A percentile compares a stretch with the other conserved stretches of the same genome.
Conservation (phyloP, 2,329 filamentous ascomycete species). For the Diplodia seriata region DNA sequence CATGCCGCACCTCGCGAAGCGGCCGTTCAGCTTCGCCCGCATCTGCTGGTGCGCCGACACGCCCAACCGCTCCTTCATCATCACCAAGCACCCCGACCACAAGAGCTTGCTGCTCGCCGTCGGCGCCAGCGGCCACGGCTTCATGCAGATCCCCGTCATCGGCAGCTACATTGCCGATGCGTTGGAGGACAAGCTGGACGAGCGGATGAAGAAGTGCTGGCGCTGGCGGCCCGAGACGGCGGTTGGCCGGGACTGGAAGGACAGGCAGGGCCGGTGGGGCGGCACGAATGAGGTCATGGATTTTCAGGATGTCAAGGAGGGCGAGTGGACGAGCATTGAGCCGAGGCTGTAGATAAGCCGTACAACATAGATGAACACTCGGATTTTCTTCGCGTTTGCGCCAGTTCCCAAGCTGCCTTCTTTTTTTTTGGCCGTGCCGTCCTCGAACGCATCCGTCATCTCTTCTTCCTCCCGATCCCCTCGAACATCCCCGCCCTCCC, state of each 20-base stretch:
- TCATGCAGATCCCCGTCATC: constrained; percentile 61
- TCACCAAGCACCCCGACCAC: constrained; percentile 57
- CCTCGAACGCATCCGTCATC: background rate
- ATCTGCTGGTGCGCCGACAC: constrained; percentile 67
- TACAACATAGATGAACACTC: background rate
- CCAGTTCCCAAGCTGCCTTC: background rate
- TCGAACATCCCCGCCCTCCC: background rate
- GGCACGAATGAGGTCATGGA: constrained; percentile 58
- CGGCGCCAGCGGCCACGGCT: constrained; percentile 61
- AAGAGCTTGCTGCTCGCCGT: constrained; percentile 56
- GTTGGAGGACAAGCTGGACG: constrained; percentile 55
- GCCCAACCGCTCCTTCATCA: constrained; percentile 60
- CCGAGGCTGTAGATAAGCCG: background rate
- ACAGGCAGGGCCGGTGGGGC: constrained; percentile 58
- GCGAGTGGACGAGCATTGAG: constrained; percentile 40
- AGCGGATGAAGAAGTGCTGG: constrained; percentile 52
- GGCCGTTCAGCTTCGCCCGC: constrained; percentile 58
- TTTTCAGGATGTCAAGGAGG: constrained; percentile 46
- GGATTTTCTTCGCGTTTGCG: background rate
- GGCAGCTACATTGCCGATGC: constrained; percentile 59
- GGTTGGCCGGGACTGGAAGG: constrained; percentile 54
- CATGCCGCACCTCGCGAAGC: constrained; percentile 60
- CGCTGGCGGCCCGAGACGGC: constrained; percentile 61
- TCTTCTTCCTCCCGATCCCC: background rate
- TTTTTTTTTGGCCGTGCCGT: background rate